Evolutionary conservation across 1,284 basidiomycete genomes (phyloP).

Genomic region (Cryptococcus sp.): DNA sequence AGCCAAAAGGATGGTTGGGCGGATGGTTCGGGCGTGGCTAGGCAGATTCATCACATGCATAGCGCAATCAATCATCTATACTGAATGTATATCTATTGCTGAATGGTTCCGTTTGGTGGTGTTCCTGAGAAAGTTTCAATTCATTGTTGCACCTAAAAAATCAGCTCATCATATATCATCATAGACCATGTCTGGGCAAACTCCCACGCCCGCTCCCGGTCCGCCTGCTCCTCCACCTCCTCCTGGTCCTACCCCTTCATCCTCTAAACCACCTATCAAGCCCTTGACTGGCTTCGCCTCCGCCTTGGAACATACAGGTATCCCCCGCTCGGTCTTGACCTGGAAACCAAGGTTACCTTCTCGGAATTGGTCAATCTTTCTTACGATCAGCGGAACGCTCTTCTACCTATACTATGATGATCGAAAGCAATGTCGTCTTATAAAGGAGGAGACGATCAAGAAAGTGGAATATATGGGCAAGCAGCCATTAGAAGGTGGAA

Average conservation of each 20-base stretch:
- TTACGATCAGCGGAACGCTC: constrained; percentile 66
- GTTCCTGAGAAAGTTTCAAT: neutral
- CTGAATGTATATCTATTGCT: no score
- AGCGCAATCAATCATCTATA: neutral
- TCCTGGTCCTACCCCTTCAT: neutral
- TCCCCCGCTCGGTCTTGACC: constrained; percentile 49
- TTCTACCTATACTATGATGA: constrained; percentile 79
- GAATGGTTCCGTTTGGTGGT: neutral
- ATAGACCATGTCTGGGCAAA: neutral
- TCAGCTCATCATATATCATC: neutral
- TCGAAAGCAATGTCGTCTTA: constrained; percentile 67
- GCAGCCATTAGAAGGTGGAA: constrained; percentile 56
- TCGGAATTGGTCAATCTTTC: constrained; percentile 84
- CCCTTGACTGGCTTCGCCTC: constrained; percentile 32
- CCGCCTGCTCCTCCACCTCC: neutral
- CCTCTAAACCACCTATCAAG: neutral
- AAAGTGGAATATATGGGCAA: constrained; percentile 73
- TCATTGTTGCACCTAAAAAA: neutral
- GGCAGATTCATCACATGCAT: neutral
- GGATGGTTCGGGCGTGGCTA: constrained; percentile 43
- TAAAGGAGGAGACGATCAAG: constrained; percentile 73
- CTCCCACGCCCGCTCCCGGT: neutral
- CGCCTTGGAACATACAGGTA: constrained; percentile 51
- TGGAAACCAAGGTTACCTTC: constrained; percentile 64
- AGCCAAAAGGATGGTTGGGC: constrained; percentile 43